A percentile compares a stretch with the other conserved stretches of the same genome.
Conservation (phyloP, 1,139 yeast genomes). For the Geotrichum fermentans region DNA sequence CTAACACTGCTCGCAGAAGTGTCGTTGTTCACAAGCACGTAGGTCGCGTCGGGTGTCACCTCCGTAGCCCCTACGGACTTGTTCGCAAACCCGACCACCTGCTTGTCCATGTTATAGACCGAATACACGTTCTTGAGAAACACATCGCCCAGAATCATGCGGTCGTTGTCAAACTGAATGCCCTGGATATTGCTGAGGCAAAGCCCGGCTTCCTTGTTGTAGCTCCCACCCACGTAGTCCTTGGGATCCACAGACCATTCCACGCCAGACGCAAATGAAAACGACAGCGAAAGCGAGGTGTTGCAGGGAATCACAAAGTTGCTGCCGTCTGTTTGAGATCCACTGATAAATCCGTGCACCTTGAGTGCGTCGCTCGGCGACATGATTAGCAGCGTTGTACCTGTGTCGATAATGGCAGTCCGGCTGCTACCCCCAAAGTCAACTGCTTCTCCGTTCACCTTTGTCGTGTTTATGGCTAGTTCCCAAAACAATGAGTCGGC, state of each 20-base stretch:
- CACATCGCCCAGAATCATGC: slow-evolving; percentile 61
- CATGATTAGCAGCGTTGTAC: slow-evolving; percentile 58
- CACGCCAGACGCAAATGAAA: slow-evolving; percentile 38
- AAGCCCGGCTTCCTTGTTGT: slow-evolving; percentile 49
- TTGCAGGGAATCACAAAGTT: slow-evolving; percentile 61
- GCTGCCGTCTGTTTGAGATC: slow-evolving; percentile 50
- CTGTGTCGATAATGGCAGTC: slow-evolving; percentile 57
- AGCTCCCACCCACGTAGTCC: slow-evolving; percentile 16
- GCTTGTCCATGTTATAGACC: slow-evolving; percentile 52
- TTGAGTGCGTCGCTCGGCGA: slow-evolving; percentile 53
- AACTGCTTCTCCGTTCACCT: slow-evolving; percentile 34
- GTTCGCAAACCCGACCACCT: slow-evolving; percentile 50
- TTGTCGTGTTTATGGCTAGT: slow-evolving; percentile 42
- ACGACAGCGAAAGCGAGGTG: slow-evolving; percentile 39
- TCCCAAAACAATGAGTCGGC: slow-evolving; percentile 53
- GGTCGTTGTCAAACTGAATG: slow-evolving; percentile 31
- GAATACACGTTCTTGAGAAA: slow-evolving; percentile 56
- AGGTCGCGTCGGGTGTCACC: slow-evolving; percentile 27
- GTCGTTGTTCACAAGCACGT: slow-evolving; percentile 10
- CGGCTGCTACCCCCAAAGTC: slow-evolving; percentile 43
- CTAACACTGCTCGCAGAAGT: neutral
- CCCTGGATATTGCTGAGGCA: slow-evolving; percentile 70
- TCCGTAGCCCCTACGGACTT: slow-evolving; percentile 26
- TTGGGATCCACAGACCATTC: slow-evolving; percentile 42
- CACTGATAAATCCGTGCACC: slow-evolving; percentile 49